Percentiles rank a stretch among this genome's conserved stretches.
phyloP scores from a whole-genome alignment of 371 early-diverging fungal species.

The Haplosporangium sp. region DNA sequence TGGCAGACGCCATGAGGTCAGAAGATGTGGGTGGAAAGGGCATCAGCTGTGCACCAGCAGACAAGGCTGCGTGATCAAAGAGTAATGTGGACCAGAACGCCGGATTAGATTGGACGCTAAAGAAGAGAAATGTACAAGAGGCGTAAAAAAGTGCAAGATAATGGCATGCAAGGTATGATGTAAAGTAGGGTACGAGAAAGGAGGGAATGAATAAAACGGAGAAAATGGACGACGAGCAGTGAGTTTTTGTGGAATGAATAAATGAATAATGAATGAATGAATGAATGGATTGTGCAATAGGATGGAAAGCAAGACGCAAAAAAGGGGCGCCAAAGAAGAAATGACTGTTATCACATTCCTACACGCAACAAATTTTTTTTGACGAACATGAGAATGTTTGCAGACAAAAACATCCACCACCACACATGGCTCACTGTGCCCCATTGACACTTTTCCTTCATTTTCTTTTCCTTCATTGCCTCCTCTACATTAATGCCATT shows the following conservation, averaged over 20 bases:
- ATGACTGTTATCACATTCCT: too few relatives aligned
- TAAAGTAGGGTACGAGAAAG: background rate
- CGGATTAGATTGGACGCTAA: background rate
- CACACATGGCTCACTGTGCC: background rate
- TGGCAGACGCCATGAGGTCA: slow-evolving; percentile 36
- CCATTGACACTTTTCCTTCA: too few relatives aligned
- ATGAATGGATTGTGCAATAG: too few relatives aligned
- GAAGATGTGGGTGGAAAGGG: slow-evolving; percentile 25
- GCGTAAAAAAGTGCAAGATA: background rate
- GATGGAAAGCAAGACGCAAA: too few relatives aligned
- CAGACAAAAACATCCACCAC: background rate
- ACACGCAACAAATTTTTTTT: too few relatives aligned
- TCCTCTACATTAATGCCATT: too few relatives aligned
- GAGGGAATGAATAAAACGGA: background rate
- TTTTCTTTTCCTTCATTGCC: too few relatives aligned
- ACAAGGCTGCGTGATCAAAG: background rate
- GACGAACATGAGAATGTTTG: background rate
- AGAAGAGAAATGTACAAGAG: background rate
- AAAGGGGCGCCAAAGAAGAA: too few relatives aligned
- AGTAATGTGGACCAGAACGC: background rate
- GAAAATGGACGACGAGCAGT: too few relatives aligned
- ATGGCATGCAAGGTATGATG: background rate
- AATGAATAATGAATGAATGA: too few relatives aligned
- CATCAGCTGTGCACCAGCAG: slow-evolving; percentile 16
- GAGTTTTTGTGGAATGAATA: too few relatives aligned